Evolutionary conservation across 768 basidiomycete species (phyloP), one percentile per base, ranked within the genome.

Genomic region (Lactarius sanguifluus): DNA sequence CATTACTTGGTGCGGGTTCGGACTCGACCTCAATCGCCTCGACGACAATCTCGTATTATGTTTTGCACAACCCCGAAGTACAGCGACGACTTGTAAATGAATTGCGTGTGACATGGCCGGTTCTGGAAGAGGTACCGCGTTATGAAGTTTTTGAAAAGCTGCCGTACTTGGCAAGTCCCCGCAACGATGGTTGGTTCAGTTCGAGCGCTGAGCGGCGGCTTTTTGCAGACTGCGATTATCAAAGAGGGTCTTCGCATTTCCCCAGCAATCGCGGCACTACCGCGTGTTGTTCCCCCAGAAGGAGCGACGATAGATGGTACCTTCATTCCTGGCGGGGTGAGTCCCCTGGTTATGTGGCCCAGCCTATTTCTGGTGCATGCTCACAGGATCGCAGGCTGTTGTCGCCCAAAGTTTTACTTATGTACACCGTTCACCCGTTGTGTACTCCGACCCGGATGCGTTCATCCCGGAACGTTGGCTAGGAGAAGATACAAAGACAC

Each of bases 211-310:
- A 54, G 8, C 4, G 12, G 8, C 4, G 12, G 23, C 16, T 16
- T 41, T 41, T 18, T 41, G 7, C 41, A 41, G 41, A 41, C 41
- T 15, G 41, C 41, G 6, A 23, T 54, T 16, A 28, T 54, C 12
- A 54, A 54, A 16, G 52, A 54, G 52, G 52, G 52, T 1, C 52
- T 54, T 5, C 52, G 52, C 8, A 54, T 54, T 8, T 54, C 18
- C 12, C 52, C 52, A 12, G 52, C 15, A n/a, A 18, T 15, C 52
- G 15, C 52, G 5, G 50, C 60, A 62, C 70, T 36, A 57, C 67
- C 28, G 64, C 64, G 61, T 62, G 10, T 66, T 62, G 30, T 71
- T 63, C 64, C 28, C 65, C 25, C 57, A 57, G 59, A 41, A 41
- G 41, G 41, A 18, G 16, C 41, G 41, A 41, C 41, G 41, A 41